Base-by-base conservation (phyloP, 805 yeast species). In the Zygoascus tannicola region DNA sequence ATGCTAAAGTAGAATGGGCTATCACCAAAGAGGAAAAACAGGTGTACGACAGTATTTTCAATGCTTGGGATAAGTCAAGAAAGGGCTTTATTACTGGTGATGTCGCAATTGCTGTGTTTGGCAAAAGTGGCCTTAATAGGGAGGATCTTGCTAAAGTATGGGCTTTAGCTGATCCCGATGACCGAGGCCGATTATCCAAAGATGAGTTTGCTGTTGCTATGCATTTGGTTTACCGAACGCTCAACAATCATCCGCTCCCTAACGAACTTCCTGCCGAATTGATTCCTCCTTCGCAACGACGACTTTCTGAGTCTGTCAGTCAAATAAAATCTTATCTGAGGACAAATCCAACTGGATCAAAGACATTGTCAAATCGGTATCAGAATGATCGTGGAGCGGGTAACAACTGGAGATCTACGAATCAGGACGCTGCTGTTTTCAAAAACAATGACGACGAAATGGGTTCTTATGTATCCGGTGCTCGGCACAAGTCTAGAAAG, bases 191-290 rank as follows among this genome's bases (percentile, higher is more conserved):
- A 58, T 75, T 90, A 52, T 84, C 85, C 60, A 79, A 77, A 56
- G 96, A 90, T 60, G 95, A 86, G 62, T 92, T 90, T 67, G 82
- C 95, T 0, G 87, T 92, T 30, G 97, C 97, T 26, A 92, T 90
- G 97, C 97, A 94, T 70, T 70, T 90, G 47, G 90, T 90, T 36
- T 90, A 92, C 65, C 76, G 96, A 61, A 75, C 90, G 50, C 68
- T 90, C 58, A 88, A 87, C 57, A 97, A 97, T 2, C 78, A 76
- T 50, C 85, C 82, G n/a, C 65, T 92, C 41, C 98, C 98, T 20
- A 59, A 70, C 39, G 69, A 78, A 44, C 71, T 90, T 43, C 97
- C 97, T 2, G 86, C 94, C 2, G 94, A 87, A 57, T 73, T 90
- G 50, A 68, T 87, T 23, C 97, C 98, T 5, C 94, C 95, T 2